Conservation (phyloP, 306 rosid genomes). For the Pterocarpus macrocarpus region DNA sequence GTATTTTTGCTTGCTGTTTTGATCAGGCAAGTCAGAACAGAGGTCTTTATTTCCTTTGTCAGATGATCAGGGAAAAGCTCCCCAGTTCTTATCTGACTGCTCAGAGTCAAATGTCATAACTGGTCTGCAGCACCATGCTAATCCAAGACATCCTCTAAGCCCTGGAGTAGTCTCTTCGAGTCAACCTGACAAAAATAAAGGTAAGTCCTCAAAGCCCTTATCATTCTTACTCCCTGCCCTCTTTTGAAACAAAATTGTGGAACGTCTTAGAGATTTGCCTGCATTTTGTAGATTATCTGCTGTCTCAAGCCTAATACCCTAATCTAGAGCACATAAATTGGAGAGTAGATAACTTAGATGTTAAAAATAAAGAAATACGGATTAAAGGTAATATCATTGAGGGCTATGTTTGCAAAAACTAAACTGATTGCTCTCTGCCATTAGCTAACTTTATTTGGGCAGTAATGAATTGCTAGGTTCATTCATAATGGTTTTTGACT, state of each 20-base stretch:
- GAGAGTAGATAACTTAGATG: conserved; percentile 5
- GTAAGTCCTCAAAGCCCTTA: conserved; percentile 44
- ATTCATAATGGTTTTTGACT: not conserved
- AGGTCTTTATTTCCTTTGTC: conserved; percentile 43
- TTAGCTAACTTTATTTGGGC: not conserved
- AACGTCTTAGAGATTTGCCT: not conserved
- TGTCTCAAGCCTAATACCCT: conserved; percentile 19
- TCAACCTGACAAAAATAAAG: conserved; percentile 35
- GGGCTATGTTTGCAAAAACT: not conserved
- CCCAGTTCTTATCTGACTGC: conserved; percentile 36
- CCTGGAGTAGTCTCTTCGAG: conserved; percentile 16
- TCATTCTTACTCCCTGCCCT: not conserved
- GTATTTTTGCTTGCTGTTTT: conserved; percentile 21
- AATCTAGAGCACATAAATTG: not conserved
- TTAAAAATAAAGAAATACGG: conserved; percentile 6
- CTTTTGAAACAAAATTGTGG: conserved; percentile 24
- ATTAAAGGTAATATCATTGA: not conserved
- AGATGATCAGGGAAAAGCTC: conserved; percentile 41
- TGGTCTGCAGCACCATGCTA: conserved; percentile 46
- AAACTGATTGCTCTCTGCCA: not conserved
- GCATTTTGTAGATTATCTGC: not conserved
- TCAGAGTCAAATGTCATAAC: conserved; percentile 44
- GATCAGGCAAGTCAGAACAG: conserved; percentile 59
- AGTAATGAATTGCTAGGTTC: not conserved
- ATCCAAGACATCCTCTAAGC: conserved; percentile 24